These are phyloP conservation scores for Talaromyces stipitatus DNA, from an alignment of 495 filamentous ascomycete genomes.

Conservation along the genomic window DNA sequence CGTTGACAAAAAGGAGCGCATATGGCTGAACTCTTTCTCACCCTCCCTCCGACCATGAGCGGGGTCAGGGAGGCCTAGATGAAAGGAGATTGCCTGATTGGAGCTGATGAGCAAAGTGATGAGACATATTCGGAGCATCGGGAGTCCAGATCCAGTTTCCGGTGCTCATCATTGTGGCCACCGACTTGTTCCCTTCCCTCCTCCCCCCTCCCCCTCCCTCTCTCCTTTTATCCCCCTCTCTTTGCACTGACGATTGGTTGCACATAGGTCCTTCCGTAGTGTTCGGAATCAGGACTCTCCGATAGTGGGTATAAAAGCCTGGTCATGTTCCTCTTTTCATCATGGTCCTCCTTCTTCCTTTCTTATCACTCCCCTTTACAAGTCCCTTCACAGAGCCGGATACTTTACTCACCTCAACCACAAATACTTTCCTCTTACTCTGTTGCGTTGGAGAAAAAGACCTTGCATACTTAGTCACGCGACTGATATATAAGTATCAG, in stretches of 20 bases:
- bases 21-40: constrained; percentile 19
- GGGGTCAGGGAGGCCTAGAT: constrained; percentile 37
- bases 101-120: constrained; percentile 26
- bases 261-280: constrained; percentile 14
- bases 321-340: constrained; percentile 31
- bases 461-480: too few relatives aligned
- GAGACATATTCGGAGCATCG: constrained; percentile 33
- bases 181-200: constrained; percentile 28
- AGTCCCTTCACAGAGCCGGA: constrained; percentile 8
- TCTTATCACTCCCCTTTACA: constrained; percentile 36
- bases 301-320: constrained; percentile 60
- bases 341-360: constrained; percentile 48
- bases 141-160: constrained; percentile 36
- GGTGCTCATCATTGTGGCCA: constrained; percentile 42
- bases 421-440: not conserved
- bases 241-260: not conserved
- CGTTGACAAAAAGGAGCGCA: constrained; percentile 8
- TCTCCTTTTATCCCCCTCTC: constrained; percentile 15
- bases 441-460: too few relatives aligned
- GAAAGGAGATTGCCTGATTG: constrained; percentile 38
- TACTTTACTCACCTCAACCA: not conserved
- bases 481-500: constrained; percentile 5
- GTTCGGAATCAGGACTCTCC: constrained; percentile 40
- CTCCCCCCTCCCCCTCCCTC: constrained; percentile 18
- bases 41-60: constrained; percentile 38